Conservation (phyloP, 495 filamentous ascomycete species). For the Cenococcum geophilum region DNA sequence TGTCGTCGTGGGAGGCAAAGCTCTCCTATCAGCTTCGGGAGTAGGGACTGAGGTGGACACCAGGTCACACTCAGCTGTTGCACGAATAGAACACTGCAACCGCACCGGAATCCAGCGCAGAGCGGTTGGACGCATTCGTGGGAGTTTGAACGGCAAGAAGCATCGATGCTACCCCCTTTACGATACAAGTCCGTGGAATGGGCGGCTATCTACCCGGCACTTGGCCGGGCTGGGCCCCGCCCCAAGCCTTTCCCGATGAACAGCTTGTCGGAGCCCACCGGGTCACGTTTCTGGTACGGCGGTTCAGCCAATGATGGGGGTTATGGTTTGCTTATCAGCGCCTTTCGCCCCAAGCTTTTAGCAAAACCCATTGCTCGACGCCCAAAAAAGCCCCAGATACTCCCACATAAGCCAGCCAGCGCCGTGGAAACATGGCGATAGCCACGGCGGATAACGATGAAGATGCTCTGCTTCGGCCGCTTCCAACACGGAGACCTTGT, state of each 20-base stretch:
- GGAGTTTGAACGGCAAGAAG: background rate
- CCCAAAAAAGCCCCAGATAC: background rate
- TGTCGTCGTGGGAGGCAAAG: too few relatives aligned
- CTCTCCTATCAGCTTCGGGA: too few relatives aligned
- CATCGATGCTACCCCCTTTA: background rate
- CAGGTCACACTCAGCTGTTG: background rate
- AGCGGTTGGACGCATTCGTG: background rate
- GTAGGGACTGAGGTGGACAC: too few relatives aligned
- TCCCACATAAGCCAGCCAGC: constrained; percentile 8
- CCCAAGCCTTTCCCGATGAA: too few relatives aligned
- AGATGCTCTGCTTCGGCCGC: constrained; percentile 14
- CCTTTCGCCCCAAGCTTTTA: constrained; percentile 18
- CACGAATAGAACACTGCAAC: background rate
- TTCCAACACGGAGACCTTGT: constrained; percentile 12
- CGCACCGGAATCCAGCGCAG: background rate
- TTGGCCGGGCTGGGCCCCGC: too few relatives aligned
- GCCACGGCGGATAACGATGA: constrained; percentile 25
- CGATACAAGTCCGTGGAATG: background rate
- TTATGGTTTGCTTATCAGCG: constrained; percentile 14
- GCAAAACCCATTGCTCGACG: constrained; percentile 10
- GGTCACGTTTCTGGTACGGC: constrained; percentile 7
- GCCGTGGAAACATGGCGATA: constrained; percentile 12
- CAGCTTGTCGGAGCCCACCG: constrained; percentile 19
- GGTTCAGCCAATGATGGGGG: constrained; percentile 11
- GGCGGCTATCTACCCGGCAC: background rate